These are phyloP conservation scores for Smittium culicis DNA, from an alignment of 371 early-diverging fungal genomes.

Conservation along the genomic window DNA sequence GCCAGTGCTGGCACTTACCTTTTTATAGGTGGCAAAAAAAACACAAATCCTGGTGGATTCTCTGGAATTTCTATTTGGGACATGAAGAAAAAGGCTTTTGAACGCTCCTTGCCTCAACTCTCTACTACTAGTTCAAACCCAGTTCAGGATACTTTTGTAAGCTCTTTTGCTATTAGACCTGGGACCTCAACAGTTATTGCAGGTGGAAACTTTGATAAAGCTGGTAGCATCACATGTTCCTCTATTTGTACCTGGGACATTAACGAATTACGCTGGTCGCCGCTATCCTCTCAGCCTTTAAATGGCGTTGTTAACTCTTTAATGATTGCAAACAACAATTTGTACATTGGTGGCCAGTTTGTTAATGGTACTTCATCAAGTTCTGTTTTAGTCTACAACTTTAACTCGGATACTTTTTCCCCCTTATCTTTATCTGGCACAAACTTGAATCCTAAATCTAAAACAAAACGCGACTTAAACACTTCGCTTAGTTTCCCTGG, in stretches of 20 bases:
- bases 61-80: conserved; percentile 24
- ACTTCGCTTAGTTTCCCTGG: conserved; percentile 18
- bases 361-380: neutral
- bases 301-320: conserved; percentile 23
- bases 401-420: conserved; percentile 15
- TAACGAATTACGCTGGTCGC: conserved; percentile 31
- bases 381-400: conserved; percentile 21
- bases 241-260: conserved; percentile 29
- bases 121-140: conserved; percentile 13
- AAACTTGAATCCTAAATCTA: neutral
- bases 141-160: conserved; percentile 17
- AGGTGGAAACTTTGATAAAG: conserved; percentile 27
- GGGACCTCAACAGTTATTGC: conserved; percentile 28
- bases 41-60: conserved; percentile 13
- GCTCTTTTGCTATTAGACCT: conserved; percentile 24
- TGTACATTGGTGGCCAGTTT: conserved; percentile 27
- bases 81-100: conserved; percentile 20
- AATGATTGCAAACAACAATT: conserved; percentile 14
- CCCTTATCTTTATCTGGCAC: neutral
- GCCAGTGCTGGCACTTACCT: conserved; percentile 27
- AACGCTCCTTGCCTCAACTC: conserved; percentile 15
- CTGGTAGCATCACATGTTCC: conserved; percentile 26
- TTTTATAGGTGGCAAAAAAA: conserved; percentile 29
- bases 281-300: conserved; percentile 18
- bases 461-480: conserved; percentile 14